These are phyloP conservation scores for Ilex aquifolium DNA, from an alignment of 257 asterid species.

Conservation along the genomic window DNA sequence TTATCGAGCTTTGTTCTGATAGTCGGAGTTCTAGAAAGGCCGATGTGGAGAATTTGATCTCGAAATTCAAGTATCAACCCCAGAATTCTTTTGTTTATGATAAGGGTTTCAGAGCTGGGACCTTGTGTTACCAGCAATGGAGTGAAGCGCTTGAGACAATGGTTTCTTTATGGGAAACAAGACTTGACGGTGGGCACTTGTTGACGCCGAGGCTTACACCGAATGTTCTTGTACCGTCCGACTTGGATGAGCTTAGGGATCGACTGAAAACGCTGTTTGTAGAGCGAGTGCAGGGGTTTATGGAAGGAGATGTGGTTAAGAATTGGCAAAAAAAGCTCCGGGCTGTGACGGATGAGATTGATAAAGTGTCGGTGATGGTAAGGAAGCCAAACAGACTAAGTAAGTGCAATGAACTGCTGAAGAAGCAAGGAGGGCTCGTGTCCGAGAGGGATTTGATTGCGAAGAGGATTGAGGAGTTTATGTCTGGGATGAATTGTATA, in stretches of 20 bases:
- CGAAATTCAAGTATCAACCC: constrained; percentile 35
- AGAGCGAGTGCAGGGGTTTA: constrained; percentile 32
- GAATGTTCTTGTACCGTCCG: constrained; percentile 45
- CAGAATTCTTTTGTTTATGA: constrained; percentile 9
- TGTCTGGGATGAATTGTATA: constrained; percentile 42
- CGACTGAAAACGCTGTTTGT: constrained; percentile 40
- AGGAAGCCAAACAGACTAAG: constrained; percentile 5
- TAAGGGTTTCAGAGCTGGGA: constrained; percentile 15
- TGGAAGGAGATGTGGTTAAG: constrained; percentile 38
- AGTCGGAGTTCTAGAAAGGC: constrained; percentile 1
- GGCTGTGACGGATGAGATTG: constrained; percentile 22
- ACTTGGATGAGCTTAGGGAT: constrained; percentile 52
- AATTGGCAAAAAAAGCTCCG: constrained; percentile 39
- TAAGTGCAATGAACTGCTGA: constrained; percentile 12
- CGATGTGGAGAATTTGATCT: constrained; percentile 23
- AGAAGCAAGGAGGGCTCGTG: constrained; percentile 31
- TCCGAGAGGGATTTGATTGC: constrained; percentile 44
- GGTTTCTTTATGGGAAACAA: constrained; percentile 58
- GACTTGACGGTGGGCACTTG: constrained; percentile 22
- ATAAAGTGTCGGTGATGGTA: constrained; percentile 5
- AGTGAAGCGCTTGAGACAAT: constrained; percentile 48
- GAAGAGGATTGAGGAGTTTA: constrained; percentile 59
- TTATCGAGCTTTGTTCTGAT: constrained; percentile 34
- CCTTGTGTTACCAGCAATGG: constrained; percentile 65
- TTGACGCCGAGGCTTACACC: constrained; percentile 36